Evolutionary conservation across 1,139 yeast genomes (phyloP).

Genomic region (Kodamaea arcana): DNA sequence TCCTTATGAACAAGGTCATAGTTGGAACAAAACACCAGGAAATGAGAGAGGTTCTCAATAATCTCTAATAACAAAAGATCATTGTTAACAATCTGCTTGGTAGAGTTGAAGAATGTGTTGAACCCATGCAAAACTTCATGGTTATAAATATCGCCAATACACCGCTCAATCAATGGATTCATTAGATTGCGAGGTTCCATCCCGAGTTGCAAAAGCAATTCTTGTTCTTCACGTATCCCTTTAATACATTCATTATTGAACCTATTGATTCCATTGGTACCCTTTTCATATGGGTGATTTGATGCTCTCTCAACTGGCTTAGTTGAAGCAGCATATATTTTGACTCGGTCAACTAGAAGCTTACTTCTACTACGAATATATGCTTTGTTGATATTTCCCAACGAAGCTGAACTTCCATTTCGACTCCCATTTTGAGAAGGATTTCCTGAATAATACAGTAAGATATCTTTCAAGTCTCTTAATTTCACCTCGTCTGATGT

Average conservation of each 20-base stretch:
- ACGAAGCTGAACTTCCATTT: no score
- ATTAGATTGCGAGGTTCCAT: slow-evolving; percentile 15
- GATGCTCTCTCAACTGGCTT: slow-evolving; percentile 35
- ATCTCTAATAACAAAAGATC: slow-evolving; percentile 43
- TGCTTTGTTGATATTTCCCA: slow-evolving; percentile 36
- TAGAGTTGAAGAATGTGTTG: slow-evolving; percentile 9
- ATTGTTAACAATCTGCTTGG: slow-evolving; percentile 17
- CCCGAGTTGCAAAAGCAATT: slow-evolving; percentile 23
- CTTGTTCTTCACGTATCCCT: slow-evolving; percentile 46
- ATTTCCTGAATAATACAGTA: slow-evolving; percentile 40
- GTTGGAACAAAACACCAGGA: slow-evolving; percentile 18
- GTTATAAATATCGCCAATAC: slow-evolving; percentile 21
- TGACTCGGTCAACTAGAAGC: slow-evolving; percentile 42
- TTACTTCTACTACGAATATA: slow-evolving; percentile 46
- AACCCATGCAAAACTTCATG: slow-evolving; percentile 12
- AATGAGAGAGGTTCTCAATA: slow-evolving; percentile 28
- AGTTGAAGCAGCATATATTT: slow-evolving; percentile 28
- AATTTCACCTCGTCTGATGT: slow-evolving; percentile 13
- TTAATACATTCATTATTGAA: slow-evolving; percentile 53
- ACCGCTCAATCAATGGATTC: slow-evolving; percentile 20
- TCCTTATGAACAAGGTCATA: slow-evolving; percentile 11
- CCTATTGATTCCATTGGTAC: slow-evolving; percentile 54
- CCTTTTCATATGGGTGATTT: slow-evolving; percentile 53
- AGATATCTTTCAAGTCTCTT: slow-evolving; percentile 27
- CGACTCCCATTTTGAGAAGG: slow-evolving; percentile 6